phyloP scores from a whole-genome alignment of 139 green algal species.

The Chlamydomonas applanata region DNA sequence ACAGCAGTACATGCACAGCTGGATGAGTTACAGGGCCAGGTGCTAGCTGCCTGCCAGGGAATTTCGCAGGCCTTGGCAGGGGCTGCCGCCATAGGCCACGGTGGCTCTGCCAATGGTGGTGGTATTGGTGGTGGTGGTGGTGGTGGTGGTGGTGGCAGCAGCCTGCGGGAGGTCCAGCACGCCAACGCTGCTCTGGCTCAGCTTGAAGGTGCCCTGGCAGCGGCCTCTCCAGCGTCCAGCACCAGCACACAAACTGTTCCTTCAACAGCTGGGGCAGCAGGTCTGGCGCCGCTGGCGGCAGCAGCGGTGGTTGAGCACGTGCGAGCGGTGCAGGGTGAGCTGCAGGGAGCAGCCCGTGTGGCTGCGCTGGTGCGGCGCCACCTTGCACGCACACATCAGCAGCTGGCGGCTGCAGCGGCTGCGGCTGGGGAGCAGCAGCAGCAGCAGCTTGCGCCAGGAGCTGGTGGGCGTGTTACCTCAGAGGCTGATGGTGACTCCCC shows the following conservation, averaged over 20 bases:
- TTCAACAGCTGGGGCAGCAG: not conserved
- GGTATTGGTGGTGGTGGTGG: too few relatives aligned
- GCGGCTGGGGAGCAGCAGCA: not conserved
- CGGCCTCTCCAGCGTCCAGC: too few relatives aligned
- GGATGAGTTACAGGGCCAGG: not conserved
- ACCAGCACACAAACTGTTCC: too few relatives aligned
- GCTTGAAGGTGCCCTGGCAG: too few relatives aligned
- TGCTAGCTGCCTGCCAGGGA: not conserved
- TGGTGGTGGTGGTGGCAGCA: too few relatives aligned
- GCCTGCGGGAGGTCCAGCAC: too few relatives aligned
- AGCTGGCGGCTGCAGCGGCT: too few relatives aligned
- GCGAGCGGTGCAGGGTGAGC: not conserved
- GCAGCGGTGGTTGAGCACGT: not conserved
- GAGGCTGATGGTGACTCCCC: not conserved
- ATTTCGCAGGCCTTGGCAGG: too few relatives aligned
- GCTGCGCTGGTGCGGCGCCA: not conserved
- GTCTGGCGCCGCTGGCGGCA: not conserved
- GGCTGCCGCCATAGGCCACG: too few relatives aligned
- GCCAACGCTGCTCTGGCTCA: too few relatives aligned
- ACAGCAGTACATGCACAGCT: not conserved
- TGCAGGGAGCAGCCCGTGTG: not conserved
- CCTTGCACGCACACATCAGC: too few relatives aligned
- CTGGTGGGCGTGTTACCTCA: not conserved
- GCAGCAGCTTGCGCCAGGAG: conserved; percentile 11
- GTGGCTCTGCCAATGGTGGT: too few relatives aligned